These are phyloP conservation scores for Aureobasidium sp. DNA, from an alignment of 2,329 filamentous ascomycete species.

Conservation along the genomic window DNA sequence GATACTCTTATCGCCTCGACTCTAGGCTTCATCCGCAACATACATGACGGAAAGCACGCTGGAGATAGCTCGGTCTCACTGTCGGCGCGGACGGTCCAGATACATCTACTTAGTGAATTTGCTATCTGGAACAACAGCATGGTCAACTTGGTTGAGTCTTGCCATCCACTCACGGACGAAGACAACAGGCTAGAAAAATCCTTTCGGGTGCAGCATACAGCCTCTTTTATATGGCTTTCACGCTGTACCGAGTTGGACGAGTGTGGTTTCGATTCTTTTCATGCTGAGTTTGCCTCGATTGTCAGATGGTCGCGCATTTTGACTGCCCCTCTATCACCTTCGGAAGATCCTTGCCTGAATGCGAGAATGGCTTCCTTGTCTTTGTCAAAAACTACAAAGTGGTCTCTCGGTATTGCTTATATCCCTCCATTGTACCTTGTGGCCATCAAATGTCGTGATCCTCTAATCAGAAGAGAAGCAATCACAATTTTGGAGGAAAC, in stretches of 20 bases:
- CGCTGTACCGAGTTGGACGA: slow-evolving; percentile 19
- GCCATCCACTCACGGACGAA: not conserved
- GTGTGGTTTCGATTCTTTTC: slow-evolving; percentile 18
- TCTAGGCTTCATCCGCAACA: not conserved
- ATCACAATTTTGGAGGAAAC: slow-evolving; percentile 21
- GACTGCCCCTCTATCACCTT: not conserved
- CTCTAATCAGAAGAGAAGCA: slow-evolving; percentile 21
- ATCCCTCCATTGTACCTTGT: slow-evolving; percentile 24
- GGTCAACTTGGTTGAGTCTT: not conserved
- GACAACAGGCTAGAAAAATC: not conserved
- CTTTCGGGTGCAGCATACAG: slow-evolving; percentile 21
- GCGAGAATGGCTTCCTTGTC: slow-evolving; percentile 13
- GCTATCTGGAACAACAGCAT: slow-evolving; percentile 7
- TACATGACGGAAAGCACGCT: not conserved
- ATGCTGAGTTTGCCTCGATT: slow-evolving; percentile 20
- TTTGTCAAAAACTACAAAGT: slow-evolving; percentile 16
- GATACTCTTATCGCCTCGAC: not conserved
- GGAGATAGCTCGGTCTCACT: not conserved
- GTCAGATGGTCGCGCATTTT: slow-evolving; percentile 14
- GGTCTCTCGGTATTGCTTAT: slow-evolving; percentile 25
- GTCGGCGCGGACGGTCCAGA: not conserved
- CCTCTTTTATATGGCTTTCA: slow-evolving; percentile 20
- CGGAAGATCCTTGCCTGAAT: not conserved
- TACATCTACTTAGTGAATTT: not conserved
- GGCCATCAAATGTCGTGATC: slow-evolving; percentile 24